Evolutionary conservation across 805 yeast genomes (phyloP).

Genomic region (Wickerhamia fluorescens): DNA sequence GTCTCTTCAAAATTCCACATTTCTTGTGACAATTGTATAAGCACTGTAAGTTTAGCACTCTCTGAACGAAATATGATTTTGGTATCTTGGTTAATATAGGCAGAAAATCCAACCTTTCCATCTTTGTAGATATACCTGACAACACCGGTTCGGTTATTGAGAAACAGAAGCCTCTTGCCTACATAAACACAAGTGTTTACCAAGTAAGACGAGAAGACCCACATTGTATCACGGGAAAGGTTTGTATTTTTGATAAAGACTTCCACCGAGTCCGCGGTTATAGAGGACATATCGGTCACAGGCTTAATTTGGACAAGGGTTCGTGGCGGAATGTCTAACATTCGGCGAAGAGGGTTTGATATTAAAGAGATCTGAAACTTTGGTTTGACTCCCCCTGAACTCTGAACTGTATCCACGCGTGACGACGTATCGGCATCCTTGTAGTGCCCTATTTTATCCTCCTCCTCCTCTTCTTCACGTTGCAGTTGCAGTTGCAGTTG

Average conservation of each 20-base stretch:
- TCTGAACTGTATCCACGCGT: slow-evolving; percentile 1
- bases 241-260: slow-evolving; percentile 73
- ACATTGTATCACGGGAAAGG: slow-evolving; percentile 87
- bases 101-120: slow-evolving; percentile 68
- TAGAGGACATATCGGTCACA: slow-evolving; percentile 36
- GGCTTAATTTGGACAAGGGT: slow-evolving; percentile 51
- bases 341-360: slow-evolving; percentile 51
- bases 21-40: slow-evolving; percentile 85
- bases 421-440: not conserved
- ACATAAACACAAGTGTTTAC: slow-evolving; percentile 58
- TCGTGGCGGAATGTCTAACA: slow-evolving; percentile 61
- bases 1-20: slow-evolving; percentile 98
- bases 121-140: slow-evolving; percentile 58
- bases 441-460: not conserved
- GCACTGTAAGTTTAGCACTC: slow-evolving; percentile 73
- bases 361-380: slow-evolving; percentile 47
- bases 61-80: slow-evolving; percentile 85
- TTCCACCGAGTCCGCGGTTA: slow-evolving; percentile 79
- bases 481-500: too few relatives aligned
- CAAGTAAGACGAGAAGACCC: slow-evolving; percentile 65
- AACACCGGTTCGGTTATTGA: slow-evolving; percentile 54
- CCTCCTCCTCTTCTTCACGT: slow-evolving; percentile 4
- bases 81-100: slow-evolving; percentile 67
- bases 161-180: slow-evolving; percentile 56
- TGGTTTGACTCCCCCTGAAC: slow-evolving; percentile 9